Evolutionary conservation across 106 monocot species (phyloP).

Genomic region (Triglochin maritima): DNA sequence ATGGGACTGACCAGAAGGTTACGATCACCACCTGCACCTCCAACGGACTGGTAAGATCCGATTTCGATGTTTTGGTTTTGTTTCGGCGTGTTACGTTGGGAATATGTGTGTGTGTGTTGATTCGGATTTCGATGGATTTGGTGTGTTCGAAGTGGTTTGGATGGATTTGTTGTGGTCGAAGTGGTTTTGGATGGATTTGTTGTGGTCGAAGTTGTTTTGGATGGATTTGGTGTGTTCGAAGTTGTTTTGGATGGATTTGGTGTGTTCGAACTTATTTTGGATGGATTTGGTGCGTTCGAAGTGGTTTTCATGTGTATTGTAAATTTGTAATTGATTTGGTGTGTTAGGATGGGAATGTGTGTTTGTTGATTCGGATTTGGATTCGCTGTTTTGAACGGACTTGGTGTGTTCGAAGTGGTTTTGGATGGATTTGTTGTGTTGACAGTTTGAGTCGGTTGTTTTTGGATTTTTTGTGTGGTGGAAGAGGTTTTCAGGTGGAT

Average conservation of each 20-base stretch:
- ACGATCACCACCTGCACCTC: conserved; percentile 47
- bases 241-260: neutral
- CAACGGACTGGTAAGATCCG: conserved; percentile 52
- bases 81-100: neutral
- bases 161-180: neutral
- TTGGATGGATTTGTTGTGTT: neutral
- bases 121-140: neutral
- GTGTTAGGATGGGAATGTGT: neutral
- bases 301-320: too few species aligned
- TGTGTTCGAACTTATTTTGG: neutral
- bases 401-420: neutral
- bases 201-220: neutral
- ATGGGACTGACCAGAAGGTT: conserved; percentile 71
- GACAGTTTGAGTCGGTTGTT: neutral
- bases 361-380: neutral
- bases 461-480: too few species aligned
- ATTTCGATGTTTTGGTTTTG: neutral
- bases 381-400: neutral
- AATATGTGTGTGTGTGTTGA: neutral
- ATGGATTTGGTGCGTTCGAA: too few species aligned
- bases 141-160: neutral
- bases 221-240: neutral
- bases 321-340: neutral
- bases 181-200: neutral
- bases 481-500: too few species aligned